Conservation (phyloP, 441 rosid genomes). For the Populus hybrid region DNA sequence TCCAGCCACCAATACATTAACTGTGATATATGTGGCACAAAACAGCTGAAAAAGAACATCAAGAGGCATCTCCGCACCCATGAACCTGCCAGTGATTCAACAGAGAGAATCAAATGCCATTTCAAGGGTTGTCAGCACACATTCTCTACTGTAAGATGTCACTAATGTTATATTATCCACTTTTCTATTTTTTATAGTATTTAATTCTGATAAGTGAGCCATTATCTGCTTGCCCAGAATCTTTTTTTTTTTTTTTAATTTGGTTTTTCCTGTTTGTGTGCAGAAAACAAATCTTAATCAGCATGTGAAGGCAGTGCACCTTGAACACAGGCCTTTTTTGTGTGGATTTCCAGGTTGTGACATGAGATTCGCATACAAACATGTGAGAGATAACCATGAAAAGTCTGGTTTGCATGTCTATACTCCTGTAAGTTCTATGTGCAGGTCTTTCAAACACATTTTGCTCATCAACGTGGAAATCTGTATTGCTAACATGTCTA, state of each 20-base stretch:
- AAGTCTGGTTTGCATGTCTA: constrained; percentile 55
- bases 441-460: neutral
- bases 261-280: neutral
- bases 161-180: constrained; percentile 20
- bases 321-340: constrained; percentile 46
- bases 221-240: neutral
- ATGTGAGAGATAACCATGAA: constrained; percentile 81
- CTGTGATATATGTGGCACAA: constrained; percentile 64
- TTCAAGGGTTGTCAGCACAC: constrained; percentile 47
- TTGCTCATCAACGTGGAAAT: neutral
- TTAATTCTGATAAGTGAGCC: neutral
- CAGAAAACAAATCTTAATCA: constrained; percentile 71
- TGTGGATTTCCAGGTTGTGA: constrained; percentile 70
- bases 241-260: neutral
- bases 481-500: neutral
- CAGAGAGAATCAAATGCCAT: constrained; percentile 49
- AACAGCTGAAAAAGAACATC: constrained; percentile 66
- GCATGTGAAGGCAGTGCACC: constrained; percentile 70
- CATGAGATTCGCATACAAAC: constrained; percentile 72
- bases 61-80: constrained; percentile 69
- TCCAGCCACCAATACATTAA: constrained; percentile 51
- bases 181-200: neutral
- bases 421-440: constrained; percentile 45
- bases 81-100: constrained; percentile 30
- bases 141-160: constrained; percentile 59